Conservation (phyloP, 2,329 filamentous ascomycete genomes). For the Venturia asperata region DNA sequence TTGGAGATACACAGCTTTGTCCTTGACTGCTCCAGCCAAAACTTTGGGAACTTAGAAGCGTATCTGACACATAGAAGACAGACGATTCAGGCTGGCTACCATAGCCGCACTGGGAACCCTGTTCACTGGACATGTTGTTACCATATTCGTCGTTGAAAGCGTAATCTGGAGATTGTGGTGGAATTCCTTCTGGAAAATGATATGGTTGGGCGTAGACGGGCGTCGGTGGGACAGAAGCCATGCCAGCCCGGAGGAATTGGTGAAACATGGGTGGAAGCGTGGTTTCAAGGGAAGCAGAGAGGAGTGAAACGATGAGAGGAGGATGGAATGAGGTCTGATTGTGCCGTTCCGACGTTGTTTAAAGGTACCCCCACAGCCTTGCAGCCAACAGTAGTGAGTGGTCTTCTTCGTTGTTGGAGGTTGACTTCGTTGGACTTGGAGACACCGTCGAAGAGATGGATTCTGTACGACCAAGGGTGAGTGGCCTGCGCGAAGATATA, state of each 20-base stretch:
- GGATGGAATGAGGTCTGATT: background rate
- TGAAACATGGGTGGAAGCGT: background rate
- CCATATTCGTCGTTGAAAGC: background rate
- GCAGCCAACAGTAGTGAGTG: background rate
- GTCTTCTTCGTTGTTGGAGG: background rate
- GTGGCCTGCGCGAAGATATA: background rate
- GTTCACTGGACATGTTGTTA: background rate
- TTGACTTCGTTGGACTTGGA: background rate
- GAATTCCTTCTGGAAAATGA: background rate
- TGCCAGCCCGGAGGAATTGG: background rate
- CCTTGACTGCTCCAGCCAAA: background rate
- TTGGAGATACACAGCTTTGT: background rate
- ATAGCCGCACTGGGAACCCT: background rate
- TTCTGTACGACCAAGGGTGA: background rate
- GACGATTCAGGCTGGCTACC: background rate
- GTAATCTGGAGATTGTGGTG: background rate
- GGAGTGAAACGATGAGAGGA: background rate
- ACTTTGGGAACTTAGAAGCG: background rate
- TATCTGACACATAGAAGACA: background rate
- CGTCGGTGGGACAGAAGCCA: background rate
- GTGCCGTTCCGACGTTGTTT: no score
- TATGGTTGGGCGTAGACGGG: background rate
- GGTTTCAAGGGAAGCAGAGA: background rate
- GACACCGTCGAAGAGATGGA: background rate
- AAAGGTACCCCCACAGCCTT: background rate